phyloP scores from a whole-genome alignment of 345 rosid species.

The Gossypium raimondii region DNA sequence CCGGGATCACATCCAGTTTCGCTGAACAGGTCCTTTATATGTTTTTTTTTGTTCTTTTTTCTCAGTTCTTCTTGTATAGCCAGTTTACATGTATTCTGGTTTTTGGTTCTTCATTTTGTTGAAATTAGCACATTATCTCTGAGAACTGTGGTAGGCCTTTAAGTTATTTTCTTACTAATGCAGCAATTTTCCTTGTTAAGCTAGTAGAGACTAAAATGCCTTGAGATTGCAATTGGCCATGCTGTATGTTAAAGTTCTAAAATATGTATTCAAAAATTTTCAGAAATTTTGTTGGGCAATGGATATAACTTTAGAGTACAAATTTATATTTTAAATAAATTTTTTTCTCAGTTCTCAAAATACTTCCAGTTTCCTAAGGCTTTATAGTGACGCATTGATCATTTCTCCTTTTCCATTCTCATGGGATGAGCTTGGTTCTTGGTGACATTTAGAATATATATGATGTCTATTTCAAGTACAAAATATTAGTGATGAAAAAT shows the following conservation, averaged over 20 bases:
- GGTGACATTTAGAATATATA: too few species aligned
- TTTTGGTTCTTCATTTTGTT: constrained; percentile 1
- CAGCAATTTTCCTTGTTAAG: neutral
- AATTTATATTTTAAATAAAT: neutral
- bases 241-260: neutral
- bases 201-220: neutral
- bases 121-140: neutral
- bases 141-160: neutral
- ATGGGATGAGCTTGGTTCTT: too few species aligned
- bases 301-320: neutral
- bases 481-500: neutral
- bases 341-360: neutral
- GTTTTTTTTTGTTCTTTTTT: neutral
- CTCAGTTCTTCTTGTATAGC: neutral
- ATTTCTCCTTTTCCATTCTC: neutral
- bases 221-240: neutral
- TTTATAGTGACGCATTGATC: neutral
- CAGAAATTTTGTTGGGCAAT: neutral
- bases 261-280: neutral
- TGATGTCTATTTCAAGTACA: neutral
- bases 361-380: neutral
- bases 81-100: neutral
- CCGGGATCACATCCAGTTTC: constrained; percentile 92
- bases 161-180: neutral
- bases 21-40: constrained; percentile 50